Base-by-base conservation (phyloP, 2,329 filamentous ascomycete species). In the Chaetomium globosum region DNA sequence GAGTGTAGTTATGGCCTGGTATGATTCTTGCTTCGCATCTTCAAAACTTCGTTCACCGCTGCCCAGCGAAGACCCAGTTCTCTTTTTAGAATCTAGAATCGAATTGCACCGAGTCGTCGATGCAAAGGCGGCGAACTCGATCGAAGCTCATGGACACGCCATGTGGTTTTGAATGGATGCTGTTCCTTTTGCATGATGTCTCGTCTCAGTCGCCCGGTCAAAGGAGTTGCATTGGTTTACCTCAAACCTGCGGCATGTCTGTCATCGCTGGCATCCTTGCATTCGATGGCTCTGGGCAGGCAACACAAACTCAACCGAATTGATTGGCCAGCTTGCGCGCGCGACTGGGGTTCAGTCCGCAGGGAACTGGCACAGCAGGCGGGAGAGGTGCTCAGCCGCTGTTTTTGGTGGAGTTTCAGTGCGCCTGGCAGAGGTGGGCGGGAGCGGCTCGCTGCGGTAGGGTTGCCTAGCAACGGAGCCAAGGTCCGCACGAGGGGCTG, bases 391-490 rank as follows among this genome's bases (percentile, higher is more conserved):
- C 52, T 53, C 36, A 49, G 36, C 54, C 12, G 64, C 21, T 46
- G 39, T 52, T 46, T 23, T 4, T 23, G 61, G 61, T 65, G 64
- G 66, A 36, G 68, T 66, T 57, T 62, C 58, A 61, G 43, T 28
- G 31, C 59, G 30, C 36, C 31, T 48, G 54, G 64, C 31, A 61
- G 33, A 30, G 36, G 65, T 52, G 43, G 58, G 55, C 49, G 39
- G 39, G 58, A 39, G 16, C 33, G 54, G 55, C 49, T 52, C 19
- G 49, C 31, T 61, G 48, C 30, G 28, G 65, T 19, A 39, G 30
- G 49, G 67, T 70, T 67, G 43, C 69, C 61, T 43, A 59, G 69
- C 67, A 69, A 70, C 69, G 26, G 26, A 10, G 16, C 60, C 46
- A 28, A 59, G 46, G 5, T 53, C 58, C 46, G 59, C 63, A 51